Conservation (phyloP, 495 filamentous ascomycete genomes). For the Letharia columbiana region DNA sequence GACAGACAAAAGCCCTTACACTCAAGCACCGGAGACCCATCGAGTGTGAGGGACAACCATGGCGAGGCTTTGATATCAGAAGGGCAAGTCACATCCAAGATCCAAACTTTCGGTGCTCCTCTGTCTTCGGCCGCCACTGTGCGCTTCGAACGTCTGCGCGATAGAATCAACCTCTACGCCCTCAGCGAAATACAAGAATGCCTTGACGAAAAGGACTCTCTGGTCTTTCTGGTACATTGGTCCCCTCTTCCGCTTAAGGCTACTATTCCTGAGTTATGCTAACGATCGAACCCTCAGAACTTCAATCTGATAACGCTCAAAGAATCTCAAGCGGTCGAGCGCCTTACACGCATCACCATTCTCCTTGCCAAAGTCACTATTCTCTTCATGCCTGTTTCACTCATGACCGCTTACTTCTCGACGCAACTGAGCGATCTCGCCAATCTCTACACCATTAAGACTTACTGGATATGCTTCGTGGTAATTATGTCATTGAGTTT, state of each 20-base stretch:
- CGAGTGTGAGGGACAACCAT: neutral
- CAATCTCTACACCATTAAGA: slow-evolving; percentile 46
- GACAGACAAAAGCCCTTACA: slow-evolving; percentile 39
- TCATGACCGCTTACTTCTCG: slow-evolving; percentile 81
- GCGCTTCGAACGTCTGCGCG: slow-evolving; percentile 66
- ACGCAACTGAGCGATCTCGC: slow-evolving; percentile 55
- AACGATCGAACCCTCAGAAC: slow-evolving; percentile 42
- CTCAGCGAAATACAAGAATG: slow-evolving; percentile 74
- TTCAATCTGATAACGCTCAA: slow-evolving; percentile 84
- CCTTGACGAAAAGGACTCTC: slow-evolving; percentile 65
- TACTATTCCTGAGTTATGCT: slow-evolving; percentile 14
- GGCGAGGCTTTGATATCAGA: neutral
- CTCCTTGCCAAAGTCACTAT: slow-evolving; percentile 78
- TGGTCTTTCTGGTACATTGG: slow-evolving; percentile 55
- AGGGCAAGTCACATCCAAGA: slow-evolving; percentile 16
- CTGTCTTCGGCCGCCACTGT: slow-evolving; percentile 57
- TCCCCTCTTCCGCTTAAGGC: neutral
- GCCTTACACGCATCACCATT: slow-evolving; percentile 70
- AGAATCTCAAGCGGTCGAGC: slow-evolving; percentile 69
- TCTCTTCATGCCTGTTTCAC: slow-evolving; percentile 72
- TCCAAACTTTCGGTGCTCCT: slow-evolving; percentile 44
- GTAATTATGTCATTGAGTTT: slow-evolving; percentile 59
- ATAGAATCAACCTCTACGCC: slow-evolving; percentile 70
- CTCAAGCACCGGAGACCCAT: slow-evolving; percentile 1
- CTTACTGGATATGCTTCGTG: slow-evolving; percentile 68